A percentile compares a stretch with the other conserved stretches of the same genome.
Conservation (phyloP, 1,284 basidiomycete species). For the Marasmius fiardii region DNA sequence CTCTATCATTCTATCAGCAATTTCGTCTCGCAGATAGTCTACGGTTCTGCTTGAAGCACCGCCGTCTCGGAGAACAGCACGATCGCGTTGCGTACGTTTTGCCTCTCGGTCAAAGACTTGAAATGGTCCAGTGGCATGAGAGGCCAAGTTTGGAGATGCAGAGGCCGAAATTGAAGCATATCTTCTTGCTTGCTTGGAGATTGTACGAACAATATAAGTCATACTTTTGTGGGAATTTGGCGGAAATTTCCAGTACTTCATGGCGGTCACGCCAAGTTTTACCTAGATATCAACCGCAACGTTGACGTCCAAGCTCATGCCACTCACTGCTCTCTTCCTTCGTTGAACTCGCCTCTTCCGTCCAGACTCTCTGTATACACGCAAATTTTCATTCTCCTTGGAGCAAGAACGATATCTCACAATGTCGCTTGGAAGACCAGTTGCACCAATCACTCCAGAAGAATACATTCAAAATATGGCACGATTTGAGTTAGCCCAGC, state of each 20-base stretch:
- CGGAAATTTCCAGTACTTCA: no score
- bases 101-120: conserved; percentile 86
- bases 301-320: no score
- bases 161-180: conserved; percentile 38
- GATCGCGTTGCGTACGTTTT: conserved; percentile 83
- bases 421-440: not conserved
- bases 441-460: not conserved
- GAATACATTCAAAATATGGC: not conserved
- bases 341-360: no score
- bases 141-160: conserved; percentile 30
- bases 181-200: conserved; percentile 16
- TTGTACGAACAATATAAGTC: not conserved
- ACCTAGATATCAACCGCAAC: no score
- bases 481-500: not conserved
- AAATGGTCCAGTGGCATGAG: conserved; percentile 54
- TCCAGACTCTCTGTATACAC: no score
- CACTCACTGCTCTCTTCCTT: no score
- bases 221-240: no score
- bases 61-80: conserved; percentile 59
- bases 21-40: conserved; percentile 91
- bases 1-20: conserved; percentile 90
- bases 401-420: no score
- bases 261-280: no score
- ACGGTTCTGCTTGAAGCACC: conserved; percentile 70
- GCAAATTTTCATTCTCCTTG: not conserved